phyloP scores from a whole-genome alignment of 225 moss, liverwort and hornwort species.

The Straminergon stramineum region DNA sequence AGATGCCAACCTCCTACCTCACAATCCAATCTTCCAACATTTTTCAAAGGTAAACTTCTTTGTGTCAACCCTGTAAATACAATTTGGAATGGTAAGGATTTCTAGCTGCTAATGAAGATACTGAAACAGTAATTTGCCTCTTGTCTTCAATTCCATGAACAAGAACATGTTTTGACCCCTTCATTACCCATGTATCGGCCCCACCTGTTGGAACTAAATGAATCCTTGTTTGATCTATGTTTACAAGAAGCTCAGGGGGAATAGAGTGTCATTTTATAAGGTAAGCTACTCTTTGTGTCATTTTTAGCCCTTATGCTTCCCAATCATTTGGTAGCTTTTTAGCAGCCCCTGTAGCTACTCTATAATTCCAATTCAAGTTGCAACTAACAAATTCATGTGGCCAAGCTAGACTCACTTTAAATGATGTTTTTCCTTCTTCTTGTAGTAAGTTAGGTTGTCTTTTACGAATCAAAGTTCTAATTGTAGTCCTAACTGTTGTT shows the following conservation, averaged over 20 bases:
- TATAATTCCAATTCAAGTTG: not conserved
- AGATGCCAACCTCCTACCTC: not conserved
- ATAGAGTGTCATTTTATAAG: not conserved
- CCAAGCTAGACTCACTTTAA: not conserved
- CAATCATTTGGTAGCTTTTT: not conserved
- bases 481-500: too few relatives aligned
- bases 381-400: not conserved
- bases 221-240: not conserved
- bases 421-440: not conserved
- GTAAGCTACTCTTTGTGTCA: not conserved
- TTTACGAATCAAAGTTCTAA: not conserved
- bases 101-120: not conserved
- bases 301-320: not conserved
- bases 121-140: not conserved
- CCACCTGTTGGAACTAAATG: not conserved
- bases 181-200: not conserved
- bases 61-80: not conserved
- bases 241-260: not conserved
- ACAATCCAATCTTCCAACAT: not conserved
- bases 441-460: not conserved
- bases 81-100: not conserved
- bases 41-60: not conserved
- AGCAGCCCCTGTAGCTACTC: not conserved
- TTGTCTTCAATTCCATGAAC: not conserved
- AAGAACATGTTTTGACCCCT: not conserved